phyloP scores from a whole-genome alignment of 805 yeast genomes.

The Pichia exigua region DNA sequence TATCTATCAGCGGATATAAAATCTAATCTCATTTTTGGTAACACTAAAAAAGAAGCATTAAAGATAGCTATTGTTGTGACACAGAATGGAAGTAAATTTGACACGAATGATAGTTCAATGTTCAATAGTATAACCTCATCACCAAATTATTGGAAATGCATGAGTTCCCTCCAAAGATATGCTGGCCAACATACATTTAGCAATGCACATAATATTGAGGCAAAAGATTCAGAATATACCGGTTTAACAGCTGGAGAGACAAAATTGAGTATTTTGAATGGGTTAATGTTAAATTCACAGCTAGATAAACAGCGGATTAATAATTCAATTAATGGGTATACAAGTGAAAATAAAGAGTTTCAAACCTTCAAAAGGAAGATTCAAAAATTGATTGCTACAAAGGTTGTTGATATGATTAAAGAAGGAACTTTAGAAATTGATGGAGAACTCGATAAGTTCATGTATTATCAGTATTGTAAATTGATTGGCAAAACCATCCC shows the following conservation, averaged over 20 bases:
- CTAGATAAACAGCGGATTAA: constrained; percentile 5
- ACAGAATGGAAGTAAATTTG: neutral
- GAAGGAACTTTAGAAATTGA: neutral
- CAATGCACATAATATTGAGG: neutral
- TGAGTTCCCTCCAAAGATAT: neutral
- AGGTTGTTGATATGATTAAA: constrained; percentile 9
- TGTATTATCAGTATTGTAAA: constrained; percentile 9
- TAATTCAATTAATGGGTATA: neutral
- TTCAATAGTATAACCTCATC: constrained; percentile 11
- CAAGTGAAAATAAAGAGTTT: neutral
- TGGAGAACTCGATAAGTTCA: constrained; percentile 8
- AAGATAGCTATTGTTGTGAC: constrained; percentile 3
- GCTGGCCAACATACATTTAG: neutral
- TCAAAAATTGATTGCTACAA: constrained; percentile 6
- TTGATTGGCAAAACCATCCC: constrained; percentile 1
- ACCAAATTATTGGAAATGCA: constrained; percentile 10
- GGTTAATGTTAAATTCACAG: constrained; percentile 4
- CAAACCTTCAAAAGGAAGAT: constrained; percentile 1
- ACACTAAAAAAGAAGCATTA: constrained; percentile 4
- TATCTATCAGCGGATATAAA: neutral
- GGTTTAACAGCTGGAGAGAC: neutral
- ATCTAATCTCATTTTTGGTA: constrained; percentile 1
- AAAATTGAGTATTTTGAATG: neutral
- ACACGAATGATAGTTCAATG: neutral
- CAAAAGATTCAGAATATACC: neutral